Conservation (phyloP, 257 asterid genomes). For the Coffea canephora region DNA sequence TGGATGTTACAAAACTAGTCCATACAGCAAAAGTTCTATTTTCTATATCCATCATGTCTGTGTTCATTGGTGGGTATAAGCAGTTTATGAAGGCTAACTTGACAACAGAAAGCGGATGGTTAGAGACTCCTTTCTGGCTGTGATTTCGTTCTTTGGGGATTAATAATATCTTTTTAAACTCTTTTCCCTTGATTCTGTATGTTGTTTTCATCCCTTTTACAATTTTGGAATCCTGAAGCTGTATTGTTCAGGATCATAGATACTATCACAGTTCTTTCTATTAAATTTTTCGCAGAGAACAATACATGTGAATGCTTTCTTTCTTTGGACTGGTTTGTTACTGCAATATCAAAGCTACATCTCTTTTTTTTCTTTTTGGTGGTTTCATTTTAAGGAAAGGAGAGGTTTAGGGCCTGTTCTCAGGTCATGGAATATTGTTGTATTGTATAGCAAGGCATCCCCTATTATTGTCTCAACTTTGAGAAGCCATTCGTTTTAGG, state of each 20-base stretch:
- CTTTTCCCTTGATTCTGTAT: neutral
- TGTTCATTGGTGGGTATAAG: neutral
- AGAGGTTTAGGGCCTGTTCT: too few relatives aligned
- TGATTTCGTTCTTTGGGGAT: neutral
- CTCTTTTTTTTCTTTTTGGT: too few relatives aligned
- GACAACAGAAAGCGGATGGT: neutral
- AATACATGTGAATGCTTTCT: too few relatives aligned
- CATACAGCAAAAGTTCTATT: neutral
- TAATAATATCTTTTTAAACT: neutral
- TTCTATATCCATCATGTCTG: neutral
- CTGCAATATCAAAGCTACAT: too few relatives aligned
- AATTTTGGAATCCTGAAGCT: neutral
- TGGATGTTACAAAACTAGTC: constrained; percentile 49
- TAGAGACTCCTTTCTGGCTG: neutral
- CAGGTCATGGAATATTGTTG: too few relatives aligned
- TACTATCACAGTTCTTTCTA: neutral
- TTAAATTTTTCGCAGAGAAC: neutral
- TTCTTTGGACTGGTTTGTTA: too few relatives aligned
- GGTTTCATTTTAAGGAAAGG: too few relatives aligned
- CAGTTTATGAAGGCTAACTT: constrained; percentile 3
- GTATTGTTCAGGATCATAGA: neutral
- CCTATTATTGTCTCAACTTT: too few relatives aligned
- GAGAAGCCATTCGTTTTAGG: too few relatives aligned
- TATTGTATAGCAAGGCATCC: too few relatives aligned
- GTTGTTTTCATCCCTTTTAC: neutral